Base-by-base conservation (phyloP, 768 basidiomycete genomes). In the Phlebiopsis gigantea region DNA sequence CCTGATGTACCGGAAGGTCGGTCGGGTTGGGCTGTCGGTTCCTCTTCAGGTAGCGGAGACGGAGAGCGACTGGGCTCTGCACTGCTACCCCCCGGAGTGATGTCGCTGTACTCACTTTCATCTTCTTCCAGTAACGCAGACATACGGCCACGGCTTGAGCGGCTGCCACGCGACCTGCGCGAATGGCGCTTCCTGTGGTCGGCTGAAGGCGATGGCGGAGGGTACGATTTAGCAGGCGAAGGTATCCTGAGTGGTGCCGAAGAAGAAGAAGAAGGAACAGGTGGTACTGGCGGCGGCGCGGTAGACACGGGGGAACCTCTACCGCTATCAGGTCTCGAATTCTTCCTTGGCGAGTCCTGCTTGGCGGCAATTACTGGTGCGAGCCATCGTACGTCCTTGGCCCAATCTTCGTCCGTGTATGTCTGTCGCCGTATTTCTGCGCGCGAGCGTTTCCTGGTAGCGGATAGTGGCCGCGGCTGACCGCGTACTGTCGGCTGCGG, bases 381-480 rank as follows among this genome's bases (percentile, higher is more conserved):
- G 28, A 89, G 79, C 83, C 82, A 87, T 30, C 83, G 77, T 17
- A 86, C 79, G 49, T 88, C 86, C 59, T 77, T 80, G 12, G 82
- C 79, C 87, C 85, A 88, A 61, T 85, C 80, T 52, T 82, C 76
- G 63, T 82, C 79, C 3, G 77, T 78, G 65, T 76, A 75, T 17
- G 72, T 71, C 43, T 46, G 22, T 15, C 48, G 50, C 29, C 49
- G 53, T 14, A 62, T 15, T 50, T 64, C 55, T 56, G 57, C 49
- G 59, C 65, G 46, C 25, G 61, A 61, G 12, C 57, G 62, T 28
- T 46, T 54, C 46, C 60, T 58, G 28, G 48, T 51, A 0, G 24
- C 39, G 25, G 60, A 29, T 45, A 61, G 44, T 25, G 59, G 59
- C 19, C 60, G 46, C 24, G 55, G 59, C 41, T 57, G 46, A 24